Base-by-base conservation (phyloP, 1,139 yeast genomes). In the Protomyces pachydermus region DNA sequence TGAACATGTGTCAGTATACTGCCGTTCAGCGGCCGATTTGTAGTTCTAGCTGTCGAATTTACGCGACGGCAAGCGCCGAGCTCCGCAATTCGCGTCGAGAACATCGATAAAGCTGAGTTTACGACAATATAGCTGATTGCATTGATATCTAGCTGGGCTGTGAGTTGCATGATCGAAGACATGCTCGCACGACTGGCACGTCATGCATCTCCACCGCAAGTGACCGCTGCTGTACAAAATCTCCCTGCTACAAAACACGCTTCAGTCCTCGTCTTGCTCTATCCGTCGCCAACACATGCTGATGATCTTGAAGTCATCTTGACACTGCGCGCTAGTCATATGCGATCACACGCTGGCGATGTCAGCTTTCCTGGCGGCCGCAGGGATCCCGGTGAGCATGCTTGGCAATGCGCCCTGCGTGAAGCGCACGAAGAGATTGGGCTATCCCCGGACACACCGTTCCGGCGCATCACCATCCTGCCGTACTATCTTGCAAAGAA, bases 371-470 rank as follows among this genome's bases (percentile, higher is more conserved):
- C 97, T 2, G 97, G 97, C 2, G 97, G 95, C 6, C 86, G 83
- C 71, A 85, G 88, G 5, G 93, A 87, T 72, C 72, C 65, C 6
- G 71, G 77, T 3, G 97, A 90, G 73, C 74, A 83, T 16, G 88
- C 87, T 67, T 86, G 87, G 80, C 80, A 80, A 61, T 86, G 87
- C 45, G 85, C 96, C 0, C 78, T 95, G 67, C 78, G 97, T 57
- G 97, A 91, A 75, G 85, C 90, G 71, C 83, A 81, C 68, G 97
- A 91, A 73, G 97, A 91, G 73, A 88, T 90, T 60, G 97, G 97
- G 0, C 65, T 60, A 14, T 48, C 57, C n/a, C 66, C 65, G 18
- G 52, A 61, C 45, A 66, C 64, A 51, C 71, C 69, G 14, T 68
- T 88, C 61, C 48, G 48, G 23, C 86, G 85, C 65, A 72, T 87